Evolutionary conservation across 2,329 filamentous ascomycete genomes (phyloP).

Genomic region (Colletotrichum sp.): DNA sequence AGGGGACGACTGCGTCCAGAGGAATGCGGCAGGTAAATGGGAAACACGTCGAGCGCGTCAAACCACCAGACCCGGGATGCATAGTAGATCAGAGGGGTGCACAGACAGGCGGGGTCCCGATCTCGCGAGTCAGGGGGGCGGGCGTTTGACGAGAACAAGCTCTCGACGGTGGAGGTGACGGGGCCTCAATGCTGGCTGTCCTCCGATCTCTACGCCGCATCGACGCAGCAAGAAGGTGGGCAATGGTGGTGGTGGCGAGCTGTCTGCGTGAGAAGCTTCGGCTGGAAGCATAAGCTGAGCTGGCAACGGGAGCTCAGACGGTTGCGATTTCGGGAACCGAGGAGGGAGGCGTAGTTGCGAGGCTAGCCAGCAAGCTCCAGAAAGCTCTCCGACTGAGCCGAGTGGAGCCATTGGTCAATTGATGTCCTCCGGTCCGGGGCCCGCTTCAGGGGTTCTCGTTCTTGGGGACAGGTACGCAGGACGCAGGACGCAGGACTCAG

Average conservation of each 20-base stretch:
- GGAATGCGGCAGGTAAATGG: slow-evolving; percentile 13
- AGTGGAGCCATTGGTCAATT: slow-evolving; percentile 18
- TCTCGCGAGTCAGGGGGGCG: slow-evolving; percentile 7
- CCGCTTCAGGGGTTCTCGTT: not conserved
- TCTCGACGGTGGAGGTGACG: not conserved
- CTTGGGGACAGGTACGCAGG: not conserved
- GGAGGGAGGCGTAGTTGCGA: not conserved
- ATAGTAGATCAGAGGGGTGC: slow-evolving; percentile 5
- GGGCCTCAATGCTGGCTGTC: not conserved
- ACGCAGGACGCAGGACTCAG: not conserved
- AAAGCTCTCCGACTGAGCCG: slow-evolving; percentile 2
- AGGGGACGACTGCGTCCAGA: not conserved
- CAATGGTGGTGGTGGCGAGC: not conserved
- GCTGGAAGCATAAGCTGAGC: not conserved
- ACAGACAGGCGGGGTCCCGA: not conserved
- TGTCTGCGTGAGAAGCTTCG: not conserved
- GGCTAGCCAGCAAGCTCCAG: slow-evolving; percentile 10
- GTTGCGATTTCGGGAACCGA: not conserved
- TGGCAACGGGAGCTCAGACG: not conserved
- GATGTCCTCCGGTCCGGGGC: not conserved
- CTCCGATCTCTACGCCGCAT: not conserved
- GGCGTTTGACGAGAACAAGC: not conserved
- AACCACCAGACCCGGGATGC: not conserved
- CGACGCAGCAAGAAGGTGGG: not conserved
- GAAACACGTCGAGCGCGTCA: slow-evolving; percentile 8